These are phyloP conservation scores for Kodamaea sagamina DNA, from an alignment of 805 yeast genomes.

Conservation along the genomic window DNA sequence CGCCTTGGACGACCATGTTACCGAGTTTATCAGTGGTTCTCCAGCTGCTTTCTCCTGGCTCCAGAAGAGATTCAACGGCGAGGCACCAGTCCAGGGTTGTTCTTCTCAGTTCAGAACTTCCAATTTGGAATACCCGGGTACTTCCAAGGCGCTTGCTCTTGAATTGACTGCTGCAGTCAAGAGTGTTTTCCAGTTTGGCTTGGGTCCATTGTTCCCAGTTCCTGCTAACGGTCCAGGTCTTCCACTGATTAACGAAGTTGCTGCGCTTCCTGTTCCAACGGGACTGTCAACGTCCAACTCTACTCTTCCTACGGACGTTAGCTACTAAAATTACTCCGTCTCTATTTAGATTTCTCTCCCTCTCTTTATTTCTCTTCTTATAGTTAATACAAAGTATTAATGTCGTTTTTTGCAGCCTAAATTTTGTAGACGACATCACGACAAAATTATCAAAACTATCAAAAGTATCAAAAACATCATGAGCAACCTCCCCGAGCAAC, in stretches of 20 bases:
- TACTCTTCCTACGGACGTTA: not conserved
- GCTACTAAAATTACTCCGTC: not conserved
- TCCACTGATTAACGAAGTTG: not conserved
- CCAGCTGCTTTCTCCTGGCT: conserved; percentile 24
- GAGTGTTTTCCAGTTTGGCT: conserved; percentile 3
- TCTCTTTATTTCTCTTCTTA: too few relatives aligned
- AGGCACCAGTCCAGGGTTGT: conserved; percentile 21
- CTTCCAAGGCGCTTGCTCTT: conserved; percentile 16
- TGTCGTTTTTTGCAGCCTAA: not conserved
- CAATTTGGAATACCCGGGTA: conserved; percentile 46
- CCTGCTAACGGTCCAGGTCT: not conserved
- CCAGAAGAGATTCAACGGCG: conserved; percentile 19
- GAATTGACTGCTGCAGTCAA: conserved; percentile 1
- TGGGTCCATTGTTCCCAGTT: conserved; percentile 3
- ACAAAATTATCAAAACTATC: too few relatives aligned
- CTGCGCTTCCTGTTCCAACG: not conserved
- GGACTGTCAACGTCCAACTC: not conserved
- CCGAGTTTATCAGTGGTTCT: conserved; percentile 20
- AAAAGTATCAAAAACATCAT: too few relatives aligned
- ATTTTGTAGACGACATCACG: too few relatives aligned
- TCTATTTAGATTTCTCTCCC: too few relatives aligned
- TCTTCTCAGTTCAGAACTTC: conserved; percentile 41
- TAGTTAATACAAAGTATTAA: too few relatives aligned
- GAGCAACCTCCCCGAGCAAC: conserved; percentile 3
- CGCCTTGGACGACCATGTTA: conserved; percentile 26